Conservation (phyloP, 2,329 filamentous ascomycete species). For the Aspergillus brunneoviolaceus region DNA sequence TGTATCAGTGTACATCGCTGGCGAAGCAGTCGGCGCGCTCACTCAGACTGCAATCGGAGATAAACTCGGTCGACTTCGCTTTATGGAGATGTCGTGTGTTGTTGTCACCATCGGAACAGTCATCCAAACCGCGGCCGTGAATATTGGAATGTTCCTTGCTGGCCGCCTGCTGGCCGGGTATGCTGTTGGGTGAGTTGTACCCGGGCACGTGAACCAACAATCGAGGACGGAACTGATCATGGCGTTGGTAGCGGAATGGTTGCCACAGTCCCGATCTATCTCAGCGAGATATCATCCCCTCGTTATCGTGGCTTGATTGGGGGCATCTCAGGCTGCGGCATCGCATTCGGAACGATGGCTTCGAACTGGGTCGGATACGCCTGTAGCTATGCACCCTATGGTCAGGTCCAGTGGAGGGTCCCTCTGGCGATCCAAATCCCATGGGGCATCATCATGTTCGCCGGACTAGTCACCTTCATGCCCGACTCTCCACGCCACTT, state of each 20-base stretch:
- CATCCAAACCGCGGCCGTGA: conserved; percentile 56
- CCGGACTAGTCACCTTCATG: conserved; percentile 57
- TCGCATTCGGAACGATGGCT: conserved; percentile 56
- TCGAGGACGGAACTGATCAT: background rate
- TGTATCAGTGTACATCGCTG: conserved; percentile 60
- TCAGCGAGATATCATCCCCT: conserved; percentile 55
- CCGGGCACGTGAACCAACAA: background rate
- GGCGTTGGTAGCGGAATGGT: conserved; percentile 44
- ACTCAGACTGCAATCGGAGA: conserved; percentile 56
- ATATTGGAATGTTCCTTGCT: conserved; percentile 56
- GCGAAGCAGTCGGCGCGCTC: conserved; percentile 57
- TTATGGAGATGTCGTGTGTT: conserved; percentile 56
- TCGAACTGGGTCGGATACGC: conserved; percentile 60
- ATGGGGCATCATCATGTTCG: conserved; percentile 56
- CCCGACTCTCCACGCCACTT: conserved; percentile 57
- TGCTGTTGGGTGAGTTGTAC: conserved; percentile 44
- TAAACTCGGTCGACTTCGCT: conserved; percentile 53
- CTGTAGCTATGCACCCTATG: conserved; percentile 55
- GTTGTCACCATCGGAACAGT: conserved; percentile 56
- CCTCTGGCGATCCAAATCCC: conserved; percentile 57
- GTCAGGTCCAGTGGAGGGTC: conserved; percentile 55
- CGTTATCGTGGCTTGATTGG: conserved; percentile 54
- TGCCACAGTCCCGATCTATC: conserved; percentile 56
- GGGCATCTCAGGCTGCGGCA: conserved; percentile 55
- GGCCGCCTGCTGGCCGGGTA: conserved; percentile 51